These are phyloP conservation scores for Yamadazyma kanchanaburiensis DNA, from an alignment of 1,139 yeast species.

Conservation along the genomic window DNA sequence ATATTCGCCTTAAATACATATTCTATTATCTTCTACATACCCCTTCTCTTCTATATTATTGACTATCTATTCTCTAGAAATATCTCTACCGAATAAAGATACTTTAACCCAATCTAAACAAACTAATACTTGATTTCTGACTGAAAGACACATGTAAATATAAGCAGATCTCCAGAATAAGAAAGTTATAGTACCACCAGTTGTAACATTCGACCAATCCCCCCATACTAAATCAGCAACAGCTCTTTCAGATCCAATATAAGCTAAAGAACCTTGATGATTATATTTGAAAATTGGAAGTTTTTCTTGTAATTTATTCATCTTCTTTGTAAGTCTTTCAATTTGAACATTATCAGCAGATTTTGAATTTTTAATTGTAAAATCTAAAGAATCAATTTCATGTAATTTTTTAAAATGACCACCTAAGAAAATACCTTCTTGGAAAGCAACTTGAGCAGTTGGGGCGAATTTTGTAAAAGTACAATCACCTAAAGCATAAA, in stretches of 20 bases:
- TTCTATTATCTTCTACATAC: too few relatives aligned
- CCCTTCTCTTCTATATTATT: too few relatives aligned
- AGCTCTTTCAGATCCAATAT: slow-evolving; percentile 87
- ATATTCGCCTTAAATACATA: too few relatives aligned
- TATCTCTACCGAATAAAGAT: slow-evolving; percentile 84
- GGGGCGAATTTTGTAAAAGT: slow-evolving; percentile 90
- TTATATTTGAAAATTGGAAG: slow-evolving; percentile 60
- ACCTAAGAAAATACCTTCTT: slow-evolving; percentile 85
- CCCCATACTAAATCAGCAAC: slow-evolving; percentile 92
- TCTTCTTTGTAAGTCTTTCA: slow-evolving; percentile 40
- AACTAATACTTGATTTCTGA: slow-evolving; percentile 82
- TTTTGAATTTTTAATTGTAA: slow-evolving; percentile 23
- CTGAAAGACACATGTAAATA: slow-evolving; percentile 86
- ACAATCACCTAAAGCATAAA: slow-evolving; percentile 93
- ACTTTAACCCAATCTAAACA: slow-evolving; percentile 87
- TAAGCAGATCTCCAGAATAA: slow-evolving; percentile 94
- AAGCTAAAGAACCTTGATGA: slow-evolving; percentile 75
- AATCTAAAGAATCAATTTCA: slow-evolving; percentile 60
- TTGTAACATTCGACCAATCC: slow-evolving; percentile 73
- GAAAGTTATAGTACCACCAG: slow-evolving; percentile 86
- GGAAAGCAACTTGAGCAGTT: slow-evolving; percentile 96
- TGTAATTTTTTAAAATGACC: slow-evolving; percentile 66
- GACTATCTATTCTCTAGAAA: slow-evolving; percentile 47
- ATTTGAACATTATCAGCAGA: slow-evolving; percentile 29
- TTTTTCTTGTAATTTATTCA: slow-evolving; percentile 38